A percentile compares a stretch with the other conserved stretches of the same genome.
Evolutionary conservation across 352 stramenopile species (phyloP).

Genomic region (Phytophthora boehmeriae): DNA sequence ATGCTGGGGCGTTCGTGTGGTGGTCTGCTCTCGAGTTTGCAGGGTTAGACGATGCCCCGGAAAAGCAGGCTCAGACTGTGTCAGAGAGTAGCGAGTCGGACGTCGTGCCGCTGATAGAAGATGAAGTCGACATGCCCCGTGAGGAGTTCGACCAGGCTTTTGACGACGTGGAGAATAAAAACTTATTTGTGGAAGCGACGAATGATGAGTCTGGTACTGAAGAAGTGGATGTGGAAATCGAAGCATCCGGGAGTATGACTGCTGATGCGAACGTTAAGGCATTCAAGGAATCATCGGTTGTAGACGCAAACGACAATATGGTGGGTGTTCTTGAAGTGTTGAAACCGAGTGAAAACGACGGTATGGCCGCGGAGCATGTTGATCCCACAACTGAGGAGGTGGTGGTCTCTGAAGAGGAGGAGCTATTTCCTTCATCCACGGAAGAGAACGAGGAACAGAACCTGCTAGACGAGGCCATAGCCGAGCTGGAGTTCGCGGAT

Average conservation of each 20-base stretch:
- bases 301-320: slow-evolving; percentile 1
- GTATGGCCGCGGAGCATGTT: not conserved
- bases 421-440: not conserved
- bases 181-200: slow-evolving; percentile 1
- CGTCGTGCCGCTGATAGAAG: not conserved
- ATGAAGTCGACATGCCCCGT: slow-evolving; percentile 2
- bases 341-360: not conserved
- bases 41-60: slow-evolving; percentile 10
- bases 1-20: slow-evolving; percentile 33
- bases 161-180: slow-evolving; percentile 17
- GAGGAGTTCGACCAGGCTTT: slow-evolving; percentile 3
- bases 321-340: not conserved
- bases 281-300: slow-evolving; percentile 3
- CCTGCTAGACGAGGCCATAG: not conserved
- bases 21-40: slow-evolving; percentile 28
- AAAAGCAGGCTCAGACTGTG: slow-evolving; percentile 3
- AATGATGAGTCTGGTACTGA: slow-evolving; percentile 1
- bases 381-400: not conserved
- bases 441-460: slow-evolving; percentile 1
- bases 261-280: not conserved
- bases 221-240: slow-evolving; percentile 5
- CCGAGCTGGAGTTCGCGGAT: slow-evolving; percentile 6
- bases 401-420: slow-evolving; percentile 1
- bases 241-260: slow-evolving; percentile 2
- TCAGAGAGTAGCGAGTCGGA: slow-evolving; percentile 7